Conservation (phyloP, 163 green algal species). For the Picocystis sp. region DNA sequence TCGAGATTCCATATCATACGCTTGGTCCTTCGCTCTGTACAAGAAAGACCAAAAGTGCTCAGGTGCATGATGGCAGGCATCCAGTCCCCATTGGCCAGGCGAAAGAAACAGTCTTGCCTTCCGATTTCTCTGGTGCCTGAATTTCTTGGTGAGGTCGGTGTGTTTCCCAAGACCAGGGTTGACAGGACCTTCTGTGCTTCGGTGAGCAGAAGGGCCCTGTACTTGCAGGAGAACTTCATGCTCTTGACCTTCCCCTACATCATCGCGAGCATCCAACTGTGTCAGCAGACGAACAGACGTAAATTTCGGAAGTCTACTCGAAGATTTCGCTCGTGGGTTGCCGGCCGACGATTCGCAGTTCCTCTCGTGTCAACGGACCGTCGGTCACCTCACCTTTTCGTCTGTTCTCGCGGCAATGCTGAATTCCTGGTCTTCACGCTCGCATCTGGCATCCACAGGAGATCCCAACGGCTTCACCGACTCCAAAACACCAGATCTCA, state of each 20-base stretch:
- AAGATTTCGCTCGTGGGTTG: too few species aligned
- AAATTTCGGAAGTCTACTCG: background rate
- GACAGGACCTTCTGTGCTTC: background rate
- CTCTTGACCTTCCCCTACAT: conserved; percentile 46
- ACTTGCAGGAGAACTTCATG: conserved; percentile 47
- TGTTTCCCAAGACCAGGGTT: too few species aligned
- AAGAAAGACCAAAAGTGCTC: too few species aligned
- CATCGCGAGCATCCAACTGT: background rate
- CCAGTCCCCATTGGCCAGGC: too few species aligned
- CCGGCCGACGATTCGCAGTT: too few species aligned
- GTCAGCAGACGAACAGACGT: background rate
- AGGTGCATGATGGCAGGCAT: too few species aligned
- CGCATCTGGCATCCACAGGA: background rate
- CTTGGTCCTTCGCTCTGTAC: too few species aligned
- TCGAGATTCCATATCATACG: too few species aligned
- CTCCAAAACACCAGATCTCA: conserved; percentile 1
- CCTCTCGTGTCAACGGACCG: background rate
- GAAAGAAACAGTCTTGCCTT: too few species aligned
- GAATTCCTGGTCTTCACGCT: conserved; percentile 28
- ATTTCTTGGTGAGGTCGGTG: too few species aligned
- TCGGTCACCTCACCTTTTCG: conserved; percentile 35
- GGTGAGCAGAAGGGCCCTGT: conserved; percentile 42
- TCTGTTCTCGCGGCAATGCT: conserved; percentile 40
- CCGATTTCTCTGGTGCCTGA: too few species aligned
- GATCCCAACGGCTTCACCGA: too few species aligned